A percentile compares a stretch with the other conserved stretches of the same genome.
Evolutionary conservation across 176 grass and related monocot species (phyloP).

Genomic region (Cenchrus americanus): DNA sequence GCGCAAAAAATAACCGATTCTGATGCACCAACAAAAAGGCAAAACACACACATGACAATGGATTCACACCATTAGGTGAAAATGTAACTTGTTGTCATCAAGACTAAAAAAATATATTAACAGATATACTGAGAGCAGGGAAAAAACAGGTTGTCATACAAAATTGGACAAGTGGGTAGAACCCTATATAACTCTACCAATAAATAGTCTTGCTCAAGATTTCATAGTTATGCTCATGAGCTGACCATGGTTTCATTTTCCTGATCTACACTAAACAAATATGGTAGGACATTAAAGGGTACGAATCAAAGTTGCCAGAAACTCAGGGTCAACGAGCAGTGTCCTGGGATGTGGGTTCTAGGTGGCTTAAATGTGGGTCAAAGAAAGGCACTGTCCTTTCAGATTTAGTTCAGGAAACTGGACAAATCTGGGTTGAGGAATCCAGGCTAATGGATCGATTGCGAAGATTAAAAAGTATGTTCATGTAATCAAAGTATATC

Average conservation of each 20-base stretch:
- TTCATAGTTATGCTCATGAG: conserved; percentile 6
- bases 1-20: conserved; percentile 9
- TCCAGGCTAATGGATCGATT: neutral
- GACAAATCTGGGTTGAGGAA: neutral
- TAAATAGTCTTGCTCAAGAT: neutral
- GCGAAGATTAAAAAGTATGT: neutral
- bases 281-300: conserved; percentile 9
- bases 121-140: neutral
- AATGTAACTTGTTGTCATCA: neutral
- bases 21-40: conserved; percentile 3
- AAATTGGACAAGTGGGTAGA: neutral
- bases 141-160: neutral
- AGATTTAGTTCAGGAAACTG: neutral
- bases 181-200: neutral
- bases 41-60: neutral
- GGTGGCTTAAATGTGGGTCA: neutral
- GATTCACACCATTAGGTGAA: neutral
- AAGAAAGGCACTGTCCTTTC: neutral
- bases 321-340: neutral
- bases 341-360: neutral
- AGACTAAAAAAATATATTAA: neutral
- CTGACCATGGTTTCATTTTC: conserved; percentile 7
- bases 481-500: no score
- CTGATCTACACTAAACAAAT: conserved; percentile 7
- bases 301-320: neutral